These are phyloP conservation scores for Tetracladium maxilliforme DNA, from an alignment of 2,329 filamentous ascomycete genomes.

Conservation along the genomic window DNA sequence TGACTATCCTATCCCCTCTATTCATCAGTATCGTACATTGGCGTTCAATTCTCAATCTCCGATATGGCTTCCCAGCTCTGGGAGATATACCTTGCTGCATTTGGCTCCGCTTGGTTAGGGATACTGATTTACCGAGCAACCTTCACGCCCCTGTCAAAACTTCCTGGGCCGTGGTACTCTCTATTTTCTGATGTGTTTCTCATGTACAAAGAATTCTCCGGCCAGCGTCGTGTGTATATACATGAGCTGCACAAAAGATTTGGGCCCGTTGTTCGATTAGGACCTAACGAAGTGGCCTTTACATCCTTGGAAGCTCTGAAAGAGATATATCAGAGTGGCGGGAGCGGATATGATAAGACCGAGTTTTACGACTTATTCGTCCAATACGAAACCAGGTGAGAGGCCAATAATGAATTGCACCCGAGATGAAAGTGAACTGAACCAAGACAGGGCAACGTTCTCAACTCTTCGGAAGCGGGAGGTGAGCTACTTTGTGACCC, in stretches of 20 bases:
- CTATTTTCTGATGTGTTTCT: slow-evolving; percentile 9
- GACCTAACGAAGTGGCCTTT: slow-evolving; percentile 44
- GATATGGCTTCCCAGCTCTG: slow-evolving; percentile 1
- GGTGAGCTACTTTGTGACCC: slow-evolving; percentile 6
- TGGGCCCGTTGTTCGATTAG: slow-evolving; percentile 40
- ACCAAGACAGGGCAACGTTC: slow-evolving; percentile 19
- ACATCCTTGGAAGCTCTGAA: slow-evolving; percentile 39
- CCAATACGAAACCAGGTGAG: no score
- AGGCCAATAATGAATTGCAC: no score
- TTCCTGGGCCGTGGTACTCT: slow-evolving; percentile 11
- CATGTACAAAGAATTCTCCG: slow-evolving; percentile 31
- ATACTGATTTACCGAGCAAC: slow-evolving; percentile 3
- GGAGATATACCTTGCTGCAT: slow-evolving; percentile 1
- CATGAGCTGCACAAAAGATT: slow-evolving; percentile 38
- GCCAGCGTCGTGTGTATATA: slow-evolving; percentile 35
- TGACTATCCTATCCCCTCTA: no score
- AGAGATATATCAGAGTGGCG: slow-evolving; percentile 46
- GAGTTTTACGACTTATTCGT: slow-evolving; percentile 48
- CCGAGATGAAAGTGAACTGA: no score
- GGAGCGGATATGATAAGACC: slow-evolving; percentile 51
- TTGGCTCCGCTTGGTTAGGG: slow-evolving; percentile 1
- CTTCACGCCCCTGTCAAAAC: slow-evolving; percentile 7
- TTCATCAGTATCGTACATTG: no score
- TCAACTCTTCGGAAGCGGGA: slow-evolving; percentile 14
- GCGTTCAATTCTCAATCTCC: no score